phyloP scores from a whole-genome alignment of 2,329 filamentous ascomycete genomes.

The Fusarium tricinctum region DNA sequence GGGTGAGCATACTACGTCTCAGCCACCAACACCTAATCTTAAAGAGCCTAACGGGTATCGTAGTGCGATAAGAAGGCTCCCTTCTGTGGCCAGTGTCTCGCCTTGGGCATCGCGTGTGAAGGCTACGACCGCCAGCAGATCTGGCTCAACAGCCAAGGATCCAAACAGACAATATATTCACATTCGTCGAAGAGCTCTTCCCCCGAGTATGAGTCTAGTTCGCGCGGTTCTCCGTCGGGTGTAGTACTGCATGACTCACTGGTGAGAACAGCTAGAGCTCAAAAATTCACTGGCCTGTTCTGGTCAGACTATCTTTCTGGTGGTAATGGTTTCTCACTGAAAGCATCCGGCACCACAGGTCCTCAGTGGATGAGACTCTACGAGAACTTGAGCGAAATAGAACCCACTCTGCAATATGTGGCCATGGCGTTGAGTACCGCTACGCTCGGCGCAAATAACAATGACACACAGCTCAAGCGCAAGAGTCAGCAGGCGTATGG shows the following conservation, averaged over 20 bases:
- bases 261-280: neutral
- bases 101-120: slow-evolving; percentile 10
- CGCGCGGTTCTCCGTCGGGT: accelerated
- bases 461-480: slow-evolving; percentile 2
- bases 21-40: neutral
- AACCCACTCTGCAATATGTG: slow-evolving; percentile 15
- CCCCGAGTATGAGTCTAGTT: accelerated
- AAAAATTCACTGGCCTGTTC: slow-evolving; percentile 25
- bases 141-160: slow-evolving; percentile 26
- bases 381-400: neutral
- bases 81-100: slow-evolving; percentile 14
- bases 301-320: slow-evolving; percentile 31
- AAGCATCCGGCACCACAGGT: slow-evolving; percentile 13
- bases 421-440: slow-evolving; percentile 28
- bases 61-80: slow-evolving; percentile 28
- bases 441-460: neutral
- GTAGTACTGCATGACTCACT: slow-evolving; percentile 15
- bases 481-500: slow-evolving; percentile 25
- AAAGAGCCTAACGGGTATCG: neutral
- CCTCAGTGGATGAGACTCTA: slow-evolving; percentile 10
- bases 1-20: neutral
- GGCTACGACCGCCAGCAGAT: slow-evolving; percentile 17
- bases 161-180: slow-evolving; percentile 3
- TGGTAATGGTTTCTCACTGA: slow-evolving; percentile 1
- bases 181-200: neutral